Conservation (phyloP, 768 basidiomycete genomes). For the Cystobasidium onofrii region DNA sequence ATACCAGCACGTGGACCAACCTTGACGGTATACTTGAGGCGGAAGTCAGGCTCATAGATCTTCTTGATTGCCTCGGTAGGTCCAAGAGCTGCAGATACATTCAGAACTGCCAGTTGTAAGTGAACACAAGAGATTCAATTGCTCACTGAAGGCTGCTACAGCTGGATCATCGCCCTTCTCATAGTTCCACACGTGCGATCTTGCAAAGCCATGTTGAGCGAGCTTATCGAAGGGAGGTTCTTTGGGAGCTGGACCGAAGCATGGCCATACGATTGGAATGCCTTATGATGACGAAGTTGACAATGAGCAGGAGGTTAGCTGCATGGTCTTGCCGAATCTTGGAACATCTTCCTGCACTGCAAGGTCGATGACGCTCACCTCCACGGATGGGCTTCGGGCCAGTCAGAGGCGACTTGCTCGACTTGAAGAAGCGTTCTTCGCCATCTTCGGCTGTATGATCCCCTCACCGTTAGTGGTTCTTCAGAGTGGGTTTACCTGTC, state of each 20-base stretch:
- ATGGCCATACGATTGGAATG: conserved; percentile 60
- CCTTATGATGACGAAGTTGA: conserved; percentile 40
- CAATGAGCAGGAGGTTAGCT: not conserved
- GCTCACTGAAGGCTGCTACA: conserved; percentile 68
- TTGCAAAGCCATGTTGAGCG: conserved; percentile 82
- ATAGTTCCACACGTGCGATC: conserved; percentile 66
- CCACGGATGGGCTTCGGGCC: conserved; percentile 40
- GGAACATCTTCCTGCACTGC: too few relatives aligned
- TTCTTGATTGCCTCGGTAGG: conserved; percentile 57
- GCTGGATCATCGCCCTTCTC: conserved; percentile 59
- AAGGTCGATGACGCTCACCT: conserved; percentile 29
- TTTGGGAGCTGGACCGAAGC: conserved; percentile 62
- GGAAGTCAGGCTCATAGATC: conserved; percentile 60
- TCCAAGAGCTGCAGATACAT: conserved; percentile 50
- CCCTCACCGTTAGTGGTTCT: not conserved
- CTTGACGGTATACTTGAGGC: conserved; percentile 71
- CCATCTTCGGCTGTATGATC: conserved; percentile 25
- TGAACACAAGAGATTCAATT: not conserved
- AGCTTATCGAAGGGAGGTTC: conserved; percentile 60
- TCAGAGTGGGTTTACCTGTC: not conserved
- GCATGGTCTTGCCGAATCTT: not conserved
- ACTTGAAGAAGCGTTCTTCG: conserved; percentile 38
- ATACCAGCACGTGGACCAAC: conserved; percentile 49
- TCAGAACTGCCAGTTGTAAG: not conserved
- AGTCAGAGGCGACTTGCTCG: conserved; percentile 17